These are phyloP conservation scores for Coniferiporia sulphurascens DNA, from an alignment of 1,284 basidiomycete genomes.

Conservation along the genomic window DNA sequence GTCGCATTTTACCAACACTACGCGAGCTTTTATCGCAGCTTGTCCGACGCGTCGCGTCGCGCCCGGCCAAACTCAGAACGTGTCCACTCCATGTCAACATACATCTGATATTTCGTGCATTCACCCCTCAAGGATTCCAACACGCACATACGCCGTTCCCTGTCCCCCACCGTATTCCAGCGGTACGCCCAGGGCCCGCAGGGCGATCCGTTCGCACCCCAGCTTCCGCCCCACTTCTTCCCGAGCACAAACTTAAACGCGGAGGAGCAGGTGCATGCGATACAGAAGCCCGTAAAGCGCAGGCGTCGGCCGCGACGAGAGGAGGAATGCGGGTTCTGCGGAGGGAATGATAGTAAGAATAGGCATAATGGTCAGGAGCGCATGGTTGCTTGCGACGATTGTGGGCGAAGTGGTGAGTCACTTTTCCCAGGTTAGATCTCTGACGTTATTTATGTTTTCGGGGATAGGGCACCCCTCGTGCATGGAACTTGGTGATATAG, in stretches of 20 bases:
- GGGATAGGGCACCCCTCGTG: slow-evolving; percentile 73
- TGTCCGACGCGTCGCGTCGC: slow-evolving; percentile 17
- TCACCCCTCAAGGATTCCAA: neutral
- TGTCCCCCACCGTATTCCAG: slow-evolving; percentile 6
- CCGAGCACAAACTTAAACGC: slow-evolving; percentile 20
- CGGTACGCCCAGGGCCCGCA: slow-evolving; percentile 68
- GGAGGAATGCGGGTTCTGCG: slow-evolving; percentile 63
- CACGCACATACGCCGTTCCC: neutral
- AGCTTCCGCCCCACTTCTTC: slow-evolving; percentile 46
- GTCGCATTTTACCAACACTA: neutral
- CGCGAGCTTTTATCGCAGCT: slow-evolving; percentile 6
- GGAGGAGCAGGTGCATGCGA: slow-evolving; percentile 31
- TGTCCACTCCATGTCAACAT: neutral
- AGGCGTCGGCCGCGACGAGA: slow-evolving; percentile 35
- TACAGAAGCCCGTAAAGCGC: slow-evolving; percentile 24
- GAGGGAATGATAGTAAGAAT: slow-evolving; percentile 54
- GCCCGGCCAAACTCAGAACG: slow-evolving; percentile 1
- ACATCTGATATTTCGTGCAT: neutral
- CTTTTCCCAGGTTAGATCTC: neutral
- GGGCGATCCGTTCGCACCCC: slow-evolving; percentile 74
- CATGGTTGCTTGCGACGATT: slow-evolving; percentile 70
- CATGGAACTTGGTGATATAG: slow-evolving; percentile 49
- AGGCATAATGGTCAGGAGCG: slow-evolving; percentile 48
- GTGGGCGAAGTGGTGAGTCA: slow-evolving; percentile 53
- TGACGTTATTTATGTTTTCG: neutral